These are phyloP conservation scores for Candida michaelii DNA, from an alignment of 805 yeast genomes.

Conservation along the genomic window DNA sequence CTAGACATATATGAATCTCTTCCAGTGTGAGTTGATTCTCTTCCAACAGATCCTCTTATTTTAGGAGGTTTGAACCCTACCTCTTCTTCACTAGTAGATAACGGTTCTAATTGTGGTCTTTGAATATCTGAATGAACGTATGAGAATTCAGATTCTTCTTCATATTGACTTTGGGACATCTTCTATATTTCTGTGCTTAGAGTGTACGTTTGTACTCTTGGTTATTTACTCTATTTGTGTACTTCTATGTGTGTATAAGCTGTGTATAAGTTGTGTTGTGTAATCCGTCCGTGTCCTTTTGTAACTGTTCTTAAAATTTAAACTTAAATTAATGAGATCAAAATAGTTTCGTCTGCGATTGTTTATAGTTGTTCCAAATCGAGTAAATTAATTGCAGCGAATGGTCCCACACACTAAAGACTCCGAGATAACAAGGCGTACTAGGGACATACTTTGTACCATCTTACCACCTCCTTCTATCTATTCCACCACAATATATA, in stretches of 20 bases:
- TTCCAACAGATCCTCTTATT: neutral
- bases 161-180: constrained; percentile 8
- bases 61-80: constrained; percentile 6
- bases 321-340: too few relatives aligned
- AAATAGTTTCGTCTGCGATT: neutral
- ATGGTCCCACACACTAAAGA: too few relatives aligned
- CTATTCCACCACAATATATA: too few relatives aligned
- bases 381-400: constrained; percentile 6
- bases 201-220: too few relatives aligned
- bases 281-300: too few relatives aligned
- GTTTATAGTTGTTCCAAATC: neutral
- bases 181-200: too few relatives aligned
- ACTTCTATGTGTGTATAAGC: too few relatives aligned
- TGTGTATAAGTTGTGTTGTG: too few relatives aligned
- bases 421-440: too few relatives aligned
- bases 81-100: constrained; percentile 1
- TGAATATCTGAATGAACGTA: constrained; percentile 12
- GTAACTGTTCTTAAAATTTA: neutral
- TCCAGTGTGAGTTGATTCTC: constrained; percentile 2
- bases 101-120: constrained; percentile 2
- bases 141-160: constrained; percentile 14
- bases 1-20: constrained; percentile 22
- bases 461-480: too few relatives aligned
- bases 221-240: too few relatives aligned
- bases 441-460: too few relatives aligned